phyloP scores from a whole-genome alignment of 805 yeast genomes.

The Zygoascus bituminiphila region DNA sequence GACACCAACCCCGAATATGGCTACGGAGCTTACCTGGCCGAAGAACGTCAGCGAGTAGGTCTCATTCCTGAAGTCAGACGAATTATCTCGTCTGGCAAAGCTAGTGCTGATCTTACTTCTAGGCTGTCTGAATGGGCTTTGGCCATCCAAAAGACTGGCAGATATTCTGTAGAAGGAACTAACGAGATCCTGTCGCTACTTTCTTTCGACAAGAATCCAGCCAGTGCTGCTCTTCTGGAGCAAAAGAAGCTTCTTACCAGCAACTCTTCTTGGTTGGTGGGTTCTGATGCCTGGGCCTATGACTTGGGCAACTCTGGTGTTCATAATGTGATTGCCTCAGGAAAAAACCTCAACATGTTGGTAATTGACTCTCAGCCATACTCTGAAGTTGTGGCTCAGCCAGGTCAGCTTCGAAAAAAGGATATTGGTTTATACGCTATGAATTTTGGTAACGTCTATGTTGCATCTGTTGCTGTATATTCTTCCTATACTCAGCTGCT shows the following conservation, averaged over 20 bases:
- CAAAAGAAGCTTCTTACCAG: slow-evolving; percentile 39
- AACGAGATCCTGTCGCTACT: slow-evolving; percentile 31
- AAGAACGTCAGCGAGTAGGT: slow-evolving; percentile 42
- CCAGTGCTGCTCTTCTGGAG: slow-evolving; percentile 40
- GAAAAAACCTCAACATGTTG: slow-evolving; percentile 72
- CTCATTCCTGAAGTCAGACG: slow-evolving; percentile 39
- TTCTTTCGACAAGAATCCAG: slow-evolving; percentile 24
- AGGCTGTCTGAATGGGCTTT: slow-evolving; percentile 65
- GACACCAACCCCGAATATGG: slow-evolving; percentile 76
- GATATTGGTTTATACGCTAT: slow-evolving; percentile 91
- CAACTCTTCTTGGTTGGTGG: slow-evolving; percentile 71
- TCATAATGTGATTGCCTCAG: slow-evolving; percentile 70
- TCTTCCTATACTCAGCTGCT: slow-evolving; percentile 89
- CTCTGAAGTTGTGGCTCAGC: slow-evolving; percentile 31
- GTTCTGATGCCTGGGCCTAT: slow-evolving; percentile 93
- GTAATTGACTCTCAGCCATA: slow-evolving; percentile 79
- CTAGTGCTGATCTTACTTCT: slow-evolving; percentile 42
- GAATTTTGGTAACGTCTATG: slow-evolving; percentile 84
- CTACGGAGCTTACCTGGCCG: slow-evolving; percentile 62
- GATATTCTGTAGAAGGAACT: slow-evolving; percentile 26
- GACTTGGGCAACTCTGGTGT: slow-evolving; percentile 90
- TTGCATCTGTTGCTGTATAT: slow-evolving; percentile 90
- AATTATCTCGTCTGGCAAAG: slow-evolving; percentile 34
- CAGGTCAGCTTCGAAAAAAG: slow-evolving; percentile 52
- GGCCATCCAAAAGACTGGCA: slow-evolving; percentile 20